Percentiles rank a stretch among this genome's conserved stretches.
phyloP scores from a whole-genome alignment of 306 rosid genomes.

The Cucumis melo region DNA sequence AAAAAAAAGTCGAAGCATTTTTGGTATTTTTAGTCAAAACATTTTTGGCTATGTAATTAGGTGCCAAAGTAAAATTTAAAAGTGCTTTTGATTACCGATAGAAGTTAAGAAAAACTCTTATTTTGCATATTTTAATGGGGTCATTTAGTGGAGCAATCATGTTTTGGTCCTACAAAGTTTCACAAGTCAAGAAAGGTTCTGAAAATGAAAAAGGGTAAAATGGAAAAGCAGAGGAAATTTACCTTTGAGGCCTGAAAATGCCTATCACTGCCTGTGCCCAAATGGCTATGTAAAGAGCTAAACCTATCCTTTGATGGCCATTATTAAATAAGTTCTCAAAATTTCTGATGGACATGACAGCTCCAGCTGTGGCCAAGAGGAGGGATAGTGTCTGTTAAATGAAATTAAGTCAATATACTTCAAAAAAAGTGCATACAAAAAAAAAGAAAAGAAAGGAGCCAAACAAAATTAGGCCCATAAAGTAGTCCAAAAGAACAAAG shows the following conservation, averaged over 20 bases:
- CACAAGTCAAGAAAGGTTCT: background rate
- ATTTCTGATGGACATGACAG: conserved; percentile 58
- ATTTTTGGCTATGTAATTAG: background rate
- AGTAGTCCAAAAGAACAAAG: background rate
- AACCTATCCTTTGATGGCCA: conserved; percentile 79
- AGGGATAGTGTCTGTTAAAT: conserved; percentile 45
- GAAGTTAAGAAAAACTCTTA: background rate
- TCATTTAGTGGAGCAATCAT: background rate
- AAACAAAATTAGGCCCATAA: background rate
- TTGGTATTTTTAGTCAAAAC: too few relatives aligned
- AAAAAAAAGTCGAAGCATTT: too few relatives aligned
- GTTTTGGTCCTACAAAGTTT: background rate
- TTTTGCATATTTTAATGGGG: background rate
- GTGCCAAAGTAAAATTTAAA: background rate
- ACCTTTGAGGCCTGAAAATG: conserved; percentile 87
- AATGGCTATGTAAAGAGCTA: conserved; percentile 63
- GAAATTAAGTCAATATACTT: conserved; percentile 1
- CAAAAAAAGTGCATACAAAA: background rate
- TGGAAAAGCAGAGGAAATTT: background rate
- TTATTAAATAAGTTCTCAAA: conserved; percentile 91
- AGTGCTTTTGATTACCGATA: background rate
- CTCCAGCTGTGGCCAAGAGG: conserved; percentile 68
- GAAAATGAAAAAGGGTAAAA: background rate
- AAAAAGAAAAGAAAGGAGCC: background rate
- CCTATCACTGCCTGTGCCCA: conserved; percentile 64